Evolutionary conservation across 495 filamentous ascomycete genomes (phyloP).

Genomic region (Pyrenula massariospora): DNA sequence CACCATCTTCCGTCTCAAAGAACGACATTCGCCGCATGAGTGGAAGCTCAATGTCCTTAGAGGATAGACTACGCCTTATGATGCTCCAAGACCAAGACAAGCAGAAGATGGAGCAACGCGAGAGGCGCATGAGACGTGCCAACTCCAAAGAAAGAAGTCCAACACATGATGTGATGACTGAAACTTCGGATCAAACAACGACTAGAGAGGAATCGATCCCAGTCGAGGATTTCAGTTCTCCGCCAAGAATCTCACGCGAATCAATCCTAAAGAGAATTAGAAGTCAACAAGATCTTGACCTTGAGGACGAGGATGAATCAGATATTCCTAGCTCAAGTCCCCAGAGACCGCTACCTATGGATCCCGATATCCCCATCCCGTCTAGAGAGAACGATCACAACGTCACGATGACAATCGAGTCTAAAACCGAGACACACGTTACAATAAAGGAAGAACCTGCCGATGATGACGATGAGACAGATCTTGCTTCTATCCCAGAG

Average conservation of each 20-base stretch:
- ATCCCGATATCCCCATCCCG: conserved; percentile 79
- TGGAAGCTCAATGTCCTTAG: conserved; percentile 60
- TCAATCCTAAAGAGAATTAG: conserved; percentile 85
- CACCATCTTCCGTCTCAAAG: conserved; percentile 50
- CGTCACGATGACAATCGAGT: conserved; percentile 35
- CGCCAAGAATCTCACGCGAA: conserved; percentile 79
- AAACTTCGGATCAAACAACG: conserved; percentile 12
- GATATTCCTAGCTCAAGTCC: conserved; percentile 32
- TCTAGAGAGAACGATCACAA: conserved; percentile 52
- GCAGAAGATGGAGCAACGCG: conserved; percentile 47
- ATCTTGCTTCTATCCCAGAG: conserved; percentile 59
- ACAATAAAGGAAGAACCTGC: conserved; percentile 55
- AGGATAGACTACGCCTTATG: conserved; percentile 75
- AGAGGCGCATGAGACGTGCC: conserved; percentile 47
- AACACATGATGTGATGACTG: conserved; percentile 6
- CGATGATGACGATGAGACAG: conserved; percentile 42
- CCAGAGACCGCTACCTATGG: conserved; percentile 24
- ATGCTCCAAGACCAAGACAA: conserved; percentile 54
- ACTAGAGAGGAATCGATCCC: conserved; percentile 31
- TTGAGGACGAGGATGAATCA: conserved; percentile 43
- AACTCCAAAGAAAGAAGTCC: conserved; percentile 12
- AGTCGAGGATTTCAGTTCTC: conserved; percentile 46
- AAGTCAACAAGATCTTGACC: conserved; percentile 27
- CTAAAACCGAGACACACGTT: conserved; percentile 47
- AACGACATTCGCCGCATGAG: conserved; percentile 58